Evolutionary conservation across 352 stramenopile genomes (phyloP).

Genomic region (Saprolegnia parasitica): DNA sequence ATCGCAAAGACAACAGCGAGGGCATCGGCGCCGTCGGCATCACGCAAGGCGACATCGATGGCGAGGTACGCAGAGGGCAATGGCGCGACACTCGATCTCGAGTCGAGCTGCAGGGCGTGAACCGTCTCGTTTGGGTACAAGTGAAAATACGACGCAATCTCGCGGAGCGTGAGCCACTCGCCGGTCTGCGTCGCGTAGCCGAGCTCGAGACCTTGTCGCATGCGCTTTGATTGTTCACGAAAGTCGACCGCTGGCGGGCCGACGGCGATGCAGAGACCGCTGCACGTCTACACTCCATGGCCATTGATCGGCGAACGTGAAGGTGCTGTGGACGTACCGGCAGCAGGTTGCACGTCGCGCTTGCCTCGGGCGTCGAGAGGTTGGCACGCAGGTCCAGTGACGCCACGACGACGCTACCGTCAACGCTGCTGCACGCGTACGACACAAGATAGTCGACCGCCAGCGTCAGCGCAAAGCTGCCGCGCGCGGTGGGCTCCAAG

Average conservation of each 20-base stretch:
- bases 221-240: background rate
- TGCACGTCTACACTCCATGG: no score
- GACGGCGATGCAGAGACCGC: no score
- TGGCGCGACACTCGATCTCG: background rate
- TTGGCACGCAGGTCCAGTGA: background rate
- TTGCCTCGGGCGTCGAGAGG: background rate
- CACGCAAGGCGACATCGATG: background rate
- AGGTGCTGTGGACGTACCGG: no score
- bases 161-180: background rate
- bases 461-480: background rate
- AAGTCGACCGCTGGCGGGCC: no score
- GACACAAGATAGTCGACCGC: background rate
- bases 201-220: background rate
- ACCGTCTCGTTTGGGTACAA: background rate
- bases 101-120: background rate
- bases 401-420: background rate
- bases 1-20: background rate
- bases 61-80: background rate
- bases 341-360: no score
- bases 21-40: background rate
- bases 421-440: no score
- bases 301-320: no score
- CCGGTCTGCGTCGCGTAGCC: background rate
- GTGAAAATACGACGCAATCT: background rate
- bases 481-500: background rate